Evolutionary conservation across 768 basidiomycete genomes (phyloP).

Genomic region (Leccinellum luteum): DNA sequence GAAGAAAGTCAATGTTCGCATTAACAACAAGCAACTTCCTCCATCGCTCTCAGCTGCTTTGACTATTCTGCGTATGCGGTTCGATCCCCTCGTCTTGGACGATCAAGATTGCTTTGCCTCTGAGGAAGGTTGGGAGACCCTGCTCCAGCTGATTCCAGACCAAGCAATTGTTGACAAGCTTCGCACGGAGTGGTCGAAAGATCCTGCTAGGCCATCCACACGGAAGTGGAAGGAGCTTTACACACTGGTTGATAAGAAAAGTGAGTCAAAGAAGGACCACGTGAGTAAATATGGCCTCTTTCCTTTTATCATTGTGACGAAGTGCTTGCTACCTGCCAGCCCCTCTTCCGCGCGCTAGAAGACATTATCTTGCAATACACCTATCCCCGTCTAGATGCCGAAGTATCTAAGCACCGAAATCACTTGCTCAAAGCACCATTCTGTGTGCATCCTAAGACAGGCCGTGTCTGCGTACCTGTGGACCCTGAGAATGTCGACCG

Average conservation of each 20-base stretch:
- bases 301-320: not conserved
- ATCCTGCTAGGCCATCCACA: constrained; percentile 52
- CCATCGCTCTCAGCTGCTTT: constrained; percentile 64
- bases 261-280: not conserved
- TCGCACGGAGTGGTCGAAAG: constrained; percentile 55
- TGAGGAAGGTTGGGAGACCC: constrained; percentile 67
- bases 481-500: constrained; percentile 70
- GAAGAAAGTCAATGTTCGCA: constrained; percentile 78
- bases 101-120: constrained; percentile 84
- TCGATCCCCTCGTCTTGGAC: constrained; percentile 63
- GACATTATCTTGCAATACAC: constrained; percentile 92
- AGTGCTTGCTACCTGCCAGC: constrained; percentile 13
- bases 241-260: constrained; percentile 30
- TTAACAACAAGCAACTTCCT: constrained; percentile 49
- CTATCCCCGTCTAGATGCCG: constrained; percentile 94
- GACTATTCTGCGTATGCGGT: constrained; percentile 51
- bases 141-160: constrained; percentile 78
- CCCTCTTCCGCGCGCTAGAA: constrained; percentile 56
- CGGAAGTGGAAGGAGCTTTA: constrained; percentile 76
- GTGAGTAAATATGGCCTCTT: constrained; percentile 27
- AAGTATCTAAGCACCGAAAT: constrained; percentile 96
- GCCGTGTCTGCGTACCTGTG: constrained; percentile 91
- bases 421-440: constrained; percentile 98
- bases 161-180: constrained; percentile 45
- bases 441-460: constrained; percentile 95